Percentiles rank a stretch among this genome's conserved stretches.
Evolutionary conservation across 2,329 filamentous ascomycete species (phyloP).

Genomic region (Fusarium longipes): DNA sequence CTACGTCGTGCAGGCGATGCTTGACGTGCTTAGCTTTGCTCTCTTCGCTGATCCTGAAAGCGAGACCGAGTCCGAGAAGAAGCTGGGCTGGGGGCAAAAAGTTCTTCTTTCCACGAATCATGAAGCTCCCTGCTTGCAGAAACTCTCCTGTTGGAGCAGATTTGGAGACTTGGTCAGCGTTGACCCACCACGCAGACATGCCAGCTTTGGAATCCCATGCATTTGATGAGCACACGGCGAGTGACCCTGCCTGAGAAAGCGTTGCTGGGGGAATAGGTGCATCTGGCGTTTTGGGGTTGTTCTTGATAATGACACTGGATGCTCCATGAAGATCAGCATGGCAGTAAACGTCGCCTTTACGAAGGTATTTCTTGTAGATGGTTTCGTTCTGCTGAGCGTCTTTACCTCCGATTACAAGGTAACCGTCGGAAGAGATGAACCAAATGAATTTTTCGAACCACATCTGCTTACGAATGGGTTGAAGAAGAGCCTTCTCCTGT

Average conservation of each 20-base stretch:
- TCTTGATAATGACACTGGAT: constrained; percentile 89
- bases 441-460: constrained; percentile 99
- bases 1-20: constrained; percentile 60
- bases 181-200: constrained; percentile 97
- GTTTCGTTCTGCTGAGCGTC: constrained; percentile 92
- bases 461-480: constrained; percentile 82
- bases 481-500: constrained; percentile 88
- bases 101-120: constrained; percentile 88
- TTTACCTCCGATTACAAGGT: constrained; percentile 88
- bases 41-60: constrained; percentile 90
- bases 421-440: constrained; percentile 96
- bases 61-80: constrained; percentile 84
- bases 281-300: constrained; percentile 79
- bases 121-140: constrained; percentile 80
- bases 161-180: constrained; percentile 90
- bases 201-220: constrained; percentile 97
- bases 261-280: constrained; percentile 93
- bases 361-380: constrained; percentile 86
- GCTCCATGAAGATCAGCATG: constrained; percentile 91
- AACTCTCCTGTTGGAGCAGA: constrained; percentile 83
- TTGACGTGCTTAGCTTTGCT: constrained; percentile 85
- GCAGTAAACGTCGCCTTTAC: constrained; percentile 90
- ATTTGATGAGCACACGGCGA: constrained; percentile 85
- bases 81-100: constrained; percentile 88
- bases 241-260: constrained; percentile 85